These are phyloP conservation scores for Galerina sulciceps DNA, from an alignment of 768 basidiomycete genomes.

Conservation along the genomic window DNA sequence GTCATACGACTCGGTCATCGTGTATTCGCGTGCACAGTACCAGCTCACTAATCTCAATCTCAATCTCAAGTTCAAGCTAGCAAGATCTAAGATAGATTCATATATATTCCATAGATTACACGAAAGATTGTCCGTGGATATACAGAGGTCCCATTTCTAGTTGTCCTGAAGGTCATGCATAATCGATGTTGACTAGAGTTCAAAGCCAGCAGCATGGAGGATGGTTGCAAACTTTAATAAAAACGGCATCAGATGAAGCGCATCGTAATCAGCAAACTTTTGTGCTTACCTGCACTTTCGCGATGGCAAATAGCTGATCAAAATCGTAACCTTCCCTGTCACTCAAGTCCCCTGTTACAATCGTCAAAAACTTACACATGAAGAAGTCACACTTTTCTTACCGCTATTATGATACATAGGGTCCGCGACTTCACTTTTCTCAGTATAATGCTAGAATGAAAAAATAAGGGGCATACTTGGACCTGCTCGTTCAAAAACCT, in stretches of 20 bases:
- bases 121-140: background rate
- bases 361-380: background rate
- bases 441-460: background rate
- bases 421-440: slow-evolving; percentile 62
- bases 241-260: background rate
- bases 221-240: slow-evolving; percentile 63
- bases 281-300: slow-evolving; percentile 80
- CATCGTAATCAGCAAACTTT: background rate
- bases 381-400: slow-evolving; percentile 27
- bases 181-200: slow-evolving; percentile 27
- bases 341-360: slow-evolving; percentile 68
- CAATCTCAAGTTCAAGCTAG: too few species aligned
- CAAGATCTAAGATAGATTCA: too few species aligned
- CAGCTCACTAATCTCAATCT: too few species aligned
- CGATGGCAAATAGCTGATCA: slow-evolving; percentile 79
- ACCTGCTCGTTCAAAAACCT: slow-evolving; percentile 88
- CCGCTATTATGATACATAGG: slow-evolving; percentile 91
- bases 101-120: too few species aligned
- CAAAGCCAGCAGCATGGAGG: slow-evolving; percentile 70
- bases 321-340: slow-evolving; percentile 83
- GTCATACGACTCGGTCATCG: too few species aligned
- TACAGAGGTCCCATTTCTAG: background rate
- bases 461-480: slow-evolving; percentile 47
- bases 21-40: too few species aligned
- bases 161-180: background rate